Base-by-base conservation (phyloP, 2,329 filamentous ascomycete genomes). In the Ophiosphaerella narmari region DNA sequence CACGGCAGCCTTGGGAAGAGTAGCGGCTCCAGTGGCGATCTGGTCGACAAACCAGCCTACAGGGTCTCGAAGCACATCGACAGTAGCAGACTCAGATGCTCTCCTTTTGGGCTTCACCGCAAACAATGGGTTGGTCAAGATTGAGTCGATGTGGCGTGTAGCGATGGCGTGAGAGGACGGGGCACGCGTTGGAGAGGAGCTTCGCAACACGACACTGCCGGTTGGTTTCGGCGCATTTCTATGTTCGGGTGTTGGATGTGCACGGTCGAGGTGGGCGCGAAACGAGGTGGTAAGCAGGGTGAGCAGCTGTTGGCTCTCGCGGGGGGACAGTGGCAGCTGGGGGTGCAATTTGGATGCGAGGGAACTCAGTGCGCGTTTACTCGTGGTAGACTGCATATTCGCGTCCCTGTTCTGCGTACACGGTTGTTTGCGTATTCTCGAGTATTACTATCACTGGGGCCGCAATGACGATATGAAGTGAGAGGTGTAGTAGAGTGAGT, bases 261-360 rank as follows among this genome's bases (percentile, higher is more conserved):
- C 79, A 45, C 75, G 77, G 61, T 88, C 84, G 36, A 88, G 78
- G 50, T 87, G 83, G 42, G 79, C 76, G 57, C 83, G 79, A 67
- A 88, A 88, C 11, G 84, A 87, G 35, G 77, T 79, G 18, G 83
- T 86, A 55, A 88, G 78, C 16, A 84, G 76, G 45, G 75, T 78
- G 35, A 88, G 78, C 7, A 88, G 75, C 59, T 83, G 80, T 54
- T 82, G 76, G 13, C 81, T 84, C 62, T 88, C 82, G 49, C 78
- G 78, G 4, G 78, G 75, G 23, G 78, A 82, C 13, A 86, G 75
- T 21, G 84, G 80, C 4, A 80, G 61, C 54, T 76, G 77, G 0
- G 75, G 75, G 54, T 81, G 78, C 35, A 87, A 77, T 65, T 81
- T 84, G 23, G 78, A 76, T 9, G 77, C 72, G 66, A 84, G 76